Conservation (phyloP, 108 stramenopile species). For the Schizochytrium sp. region DNA sequence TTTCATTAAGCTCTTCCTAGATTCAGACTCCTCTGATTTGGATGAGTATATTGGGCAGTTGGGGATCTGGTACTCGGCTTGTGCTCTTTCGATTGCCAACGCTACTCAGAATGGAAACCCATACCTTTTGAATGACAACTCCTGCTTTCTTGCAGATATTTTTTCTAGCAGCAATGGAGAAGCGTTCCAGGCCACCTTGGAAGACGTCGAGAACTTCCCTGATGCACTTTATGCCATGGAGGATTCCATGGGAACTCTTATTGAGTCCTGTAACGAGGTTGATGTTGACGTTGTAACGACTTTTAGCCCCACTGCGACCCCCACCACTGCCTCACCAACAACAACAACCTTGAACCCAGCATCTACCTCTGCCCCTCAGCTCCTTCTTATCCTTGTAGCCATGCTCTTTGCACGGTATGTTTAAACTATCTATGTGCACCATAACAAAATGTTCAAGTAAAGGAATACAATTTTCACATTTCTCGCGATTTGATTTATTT, state of each 20-base stretch:
- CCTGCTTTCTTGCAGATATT: too few species aligned
- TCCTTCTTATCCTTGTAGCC: neutral
- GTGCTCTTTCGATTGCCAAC: too few species aligned
- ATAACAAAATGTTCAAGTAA: too few species aligned
- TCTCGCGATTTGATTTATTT: too few species aligned
- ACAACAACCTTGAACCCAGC: neutral
- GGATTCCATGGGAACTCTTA: slow-evolving; percentile 3
- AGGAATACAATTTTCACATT: too few species aligned
- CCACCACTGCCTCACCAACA: neutral
- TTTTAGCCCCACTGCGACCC: neutral
- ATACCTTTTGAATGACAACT: neutral
- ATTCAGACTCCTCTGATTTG: too few species aligned
- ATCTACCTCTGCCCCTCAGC: neutral
- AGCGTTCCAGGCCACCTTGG: neutral
- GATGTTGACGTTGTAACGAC: neutral
- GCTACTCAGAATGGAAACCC: neutral
- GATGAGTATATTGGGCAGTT: too few species aligned
- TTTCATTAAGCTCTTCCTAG: too few species aligned
- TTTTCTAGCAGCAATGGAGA: neutral
- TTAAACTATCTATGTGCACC: neutral
- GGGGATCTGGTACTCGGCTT: too few species aligned
- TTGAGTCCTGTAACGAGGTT: neutral
- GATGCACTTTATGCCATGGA: neutral
- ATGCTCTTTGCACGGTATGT: neutral
- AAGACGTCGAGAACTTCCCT: neutral